Base-by-base conservation (phyloP, 2,329 filamentous ascomycete genomes). In the Scopulariopsis brevicaulis region DNA sequence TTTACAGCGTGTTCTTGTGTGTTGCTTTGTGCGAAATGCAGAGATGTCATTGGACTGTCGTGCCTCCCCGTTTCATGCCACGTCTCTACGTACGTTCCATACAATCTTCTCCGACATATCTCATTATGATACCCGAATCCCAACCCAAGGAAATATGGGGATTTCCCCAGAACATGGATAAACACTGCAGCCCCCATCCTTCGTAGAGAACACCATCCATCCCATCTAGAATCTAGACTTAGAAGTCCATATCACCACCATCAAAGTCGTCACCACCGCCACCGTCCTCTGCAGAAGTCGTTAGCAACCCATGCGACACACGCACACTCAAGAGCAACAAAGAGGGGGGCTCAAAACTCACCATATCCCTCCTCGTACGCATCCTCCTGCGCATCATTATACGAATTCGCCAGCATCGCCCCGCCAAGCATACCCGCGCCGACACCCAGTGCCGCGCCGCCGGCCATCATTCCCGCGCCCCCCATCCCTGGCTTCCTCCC, bases 401-500 rank as follows among this genome's bases (percentile, higher is more conserved):
- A 77, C 1, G 85, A 85, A 66, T 87, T 77, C 2, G 79, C 85
- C 35, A 96, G 71, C 65, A 96, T 61, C 61, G 83, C 81, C 58
- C 91, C 91, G 64, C 90, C 92, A 1, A 96, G 65, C 67, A 96
- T 67, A 70, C 91, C 91, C 62, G 87, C 91, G 63, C 90, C 91
- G 4, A 89, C 70, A 73, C 91, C 91, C 51, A 96, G 74, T 24
- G 89, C 89, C 10, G 86, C 83, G 56, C 85, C 90, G 54, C 89
- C 90, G 1, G 79, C 82, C 60, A 81, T 78, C 46, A 50, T 50
- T 2, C 46, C 46, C 46, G 46, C 46, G n/a, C 89, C 70, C 58
- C 63, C 62, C 60, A 63, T 75, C 2, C 79, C 79, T 25, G 71
- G 72, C 53, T 69, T 63, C 64, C 75, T 77, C 60, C 73, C 77